Evolutionary conservation across 352 stramenopile genomes (phyloP), one percentile per base, ranked within the genome.

Genomic region (Phytophthora constricta): DNA sequence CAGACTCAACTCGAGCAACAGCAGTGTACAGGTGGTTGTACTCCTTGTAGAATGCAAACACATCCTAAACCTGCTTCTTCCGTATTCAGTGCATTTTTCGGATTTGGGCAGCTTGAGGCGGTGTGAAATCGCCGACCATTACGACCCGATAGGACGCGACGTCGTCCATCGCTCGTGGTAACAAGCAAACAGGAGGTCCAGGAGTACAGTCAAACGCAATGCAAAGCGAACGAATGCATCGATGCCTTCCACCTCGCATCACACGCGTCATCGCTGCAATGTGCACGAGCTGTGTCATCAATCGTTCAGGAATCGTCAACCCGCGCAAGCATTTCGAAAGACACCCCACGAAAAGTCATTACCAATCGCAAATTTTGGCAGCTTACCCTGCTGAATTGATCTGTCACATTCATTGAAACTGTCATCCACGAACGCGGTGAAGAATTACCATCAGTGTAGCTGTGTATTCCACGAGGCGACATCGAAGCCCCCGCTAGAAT

Each of bases 221-320:
- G 31, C 33, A 63, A 49, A 55, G 45, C 7, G 57, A 64, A 3
- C 46, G 57, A 34, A 64, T 51, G 46, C 33, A 52, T 26, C 34
- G 20, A 42, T 64, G 46, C 10, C 33, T 8, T 14, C 46, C 45
- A 37, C 57, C 57, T 14, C 57, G 46, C 57, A 64, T 57, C 5
- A 52, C 57, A 8, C 57, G 33, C 2, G 45, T 45, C 17, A 57
- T 49, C 16, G 57, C 57, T n/a, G 10, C n/a, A 56, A 64, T 23
- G 10, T 46, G 3, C 3, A 5, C n/a, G 4, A 63, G 45, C 33
- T 64, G 57, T 5, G 46, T 64, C 45, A 64, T 64, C 1, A 57
- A 16, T 13, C 46, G 45, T 17, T 64, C 46, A 17, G 46, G 57
- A 31, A 57, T 31, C 14, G 45, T 57, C 23, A 49, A 13, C 28